These are phyloP conservation scores for Lichtheimia hyalospora DNA, from an alignment of 371 early-diverging fungal genomes.

Conservation along the genomic window DNA sequence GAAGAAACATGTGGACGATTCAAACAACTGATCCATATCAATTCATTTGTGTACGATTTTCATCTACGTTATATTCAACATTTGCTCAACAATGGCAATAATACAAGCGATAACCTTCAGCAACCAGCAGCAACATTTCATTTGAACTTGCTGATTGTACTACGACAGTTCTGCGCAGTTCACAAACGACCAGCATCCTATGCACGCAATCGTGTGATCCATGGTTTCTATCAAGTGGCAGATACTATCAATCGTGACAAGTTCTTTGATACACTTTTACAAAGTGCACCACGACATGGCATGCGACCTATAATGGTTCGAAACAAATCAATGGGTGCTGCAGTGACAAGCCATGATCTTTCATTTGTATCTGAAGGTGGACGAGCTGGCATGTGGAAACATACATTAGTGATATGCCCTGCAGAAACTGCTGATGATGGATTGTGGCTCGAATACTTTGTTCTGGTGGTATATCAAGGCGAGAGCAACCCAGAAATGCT, in stretches of 20 bases:
- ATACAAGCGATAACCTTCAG: not conserved
- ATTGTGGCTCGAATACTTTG: conserved; percentile 36
- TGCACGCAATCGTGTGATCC: conserved; percentile 60
- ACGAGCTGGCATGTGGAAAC: conserved; percentile 26
- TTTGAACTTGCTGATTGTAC: conserved; percentile 11
- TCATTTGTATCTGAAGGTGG: conserved; percentile 21
- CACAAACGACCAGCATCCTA: conserved; percentile 51
- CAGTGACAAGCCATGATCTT: conserved; percentile 30
- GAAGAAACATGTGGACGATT: conserved; percentile 64
- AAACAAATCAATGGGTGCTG: conserved; percentile 21
- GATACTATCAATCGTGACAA: conserved; percentile 24
- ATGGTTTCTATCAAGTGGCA: conserved; percentile 47
- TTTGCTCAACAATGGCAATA: conserved; percentile 37
- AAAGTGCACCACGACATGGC: conserved; percentile 70
- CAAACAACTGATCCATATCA: conserved; percentile 73
- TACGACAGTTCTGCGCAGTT: conserved; percentile 8
- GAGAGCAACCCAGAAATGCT: conserved; percentile 17
- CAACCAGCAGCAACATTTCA: conserved; percentile 24
- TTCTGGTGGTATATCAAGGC: conserved; percentile 33
- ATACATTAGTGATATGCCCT: conserved; percentile 35
- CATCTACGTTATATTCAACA: conserved; percentile 68
- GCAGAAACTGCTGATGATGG: conserved; percentile 3
- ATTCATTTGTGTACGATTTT: conserved; percentile 85
- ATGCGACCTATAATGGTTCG: conserved; percentile 29
- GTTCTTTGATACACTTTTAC: conserved; percentile 71